Evolutionary conservation across 2,329 filamentous ascomycete genomes (phyloP).

Genomic region (Cercospora sojina): DNA sequence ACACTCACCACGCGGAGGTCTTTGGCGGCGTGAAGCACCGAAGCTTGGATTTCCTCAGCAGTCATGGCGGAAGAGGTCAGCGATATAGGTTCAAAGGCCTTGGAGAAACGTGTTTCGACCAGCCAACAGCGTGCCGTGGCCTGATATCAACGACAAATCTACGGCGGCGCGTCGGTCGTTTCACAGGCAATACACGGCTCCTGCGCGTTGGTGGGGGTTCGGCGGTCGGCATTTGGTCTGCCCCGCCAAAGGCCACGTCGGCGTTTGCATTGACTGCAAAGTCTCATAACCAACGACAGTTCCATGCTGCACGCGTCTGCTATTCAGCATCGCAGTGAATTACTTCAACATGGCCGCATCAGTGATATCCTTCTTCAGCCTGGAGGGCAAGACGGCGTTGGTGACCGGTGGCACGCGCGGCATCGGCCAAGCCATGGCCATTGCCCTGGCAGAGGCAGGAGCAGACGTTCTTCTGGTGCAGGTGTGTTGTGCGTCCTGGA

Average conservation of each 20-base stretch:
- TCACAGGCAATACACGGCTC: slow-evolving; percentile 3
- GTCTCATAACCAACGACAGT: background rate
- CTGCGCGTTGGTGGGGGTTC: slow-evolving; percentile 15
- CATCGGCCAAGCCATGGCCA: slow-evolving; percentile 52
- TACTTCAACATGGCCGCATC: slow-evolving; percentile 33
- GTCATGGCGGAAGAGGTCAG: slow-evolving; percentile 15
- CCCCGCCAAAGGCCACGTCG: background rate
- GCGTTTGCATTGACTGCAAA: background rate
- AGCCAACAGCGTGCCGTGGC: background rate
- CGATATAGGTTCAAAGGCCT: background rate
- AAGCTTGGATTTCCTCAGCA: slow-evolving; percentile 45
- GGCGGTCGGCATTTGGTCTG: slow-evolving; percentile 16
- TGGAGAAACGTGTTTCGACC: background rate
- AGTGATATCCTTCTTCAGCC: slow-evolving; percentile 48
- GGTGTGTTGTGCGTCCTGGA: slow-evolving; percentile 31
- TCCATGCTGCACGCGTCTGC: background rate
- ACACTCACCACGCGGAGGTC: slow-evolving; percentile 57
- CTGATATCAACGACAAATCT: background rate
- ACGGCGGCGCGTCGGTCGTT: background rate
- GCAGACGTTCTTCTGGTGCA: slow-evolving; percentile 53
- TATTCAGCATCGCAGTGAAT: background rate
- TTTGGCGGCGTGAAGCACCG: slow-evolving; percentile 61
- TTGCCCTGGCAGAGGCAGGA: slow-evolving; percentile 52
- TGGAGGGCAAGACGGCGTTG: slow-evolving; percentile 51
- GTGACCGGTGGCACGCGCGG: slow-evolving; percentile 53